These are phyloP conservation scores for Leccinum griseonigrum DNA, from an alignment of 1,284 basidiomycete genomes.

Conservation along the genomic window DNA sequence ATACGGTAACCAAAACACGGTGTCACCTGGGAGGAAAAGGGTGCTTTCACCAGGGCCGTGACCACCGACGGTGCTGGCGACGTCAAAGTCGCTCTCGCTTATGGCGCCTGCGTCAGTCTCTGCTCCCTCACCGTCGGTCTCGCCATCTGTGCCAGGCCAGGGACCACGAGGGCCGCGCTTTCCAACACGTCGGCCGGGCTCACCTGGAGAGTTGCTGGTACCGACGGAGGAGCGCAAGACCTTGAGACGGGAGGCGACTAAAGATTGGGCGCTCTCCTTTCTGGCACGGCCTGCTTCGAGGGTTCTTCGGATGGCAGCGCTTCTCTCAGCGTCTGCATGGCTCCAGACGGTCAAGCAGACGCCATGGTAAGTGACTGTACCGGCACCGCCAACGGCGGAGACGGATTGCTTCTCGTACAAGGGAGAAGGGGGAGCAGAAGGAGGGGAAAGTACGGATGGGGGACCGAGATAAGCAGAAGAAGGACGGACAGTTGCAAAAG, in stretches of 20 bases:
- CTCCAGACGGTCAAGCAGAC: constrained; percentile 93
- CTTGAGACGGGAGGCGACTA: constrained; percentile 64
- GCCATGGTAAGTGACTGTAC: constrained; percentile 78
- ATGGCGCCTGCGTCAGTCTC: constrained; percentile 73
- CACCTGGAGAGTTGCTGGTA: constrained; percentile 43
- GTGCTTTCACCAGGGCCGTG: constrained; percentile 84
- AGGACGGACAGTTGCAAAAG: constrained; percentile 65
- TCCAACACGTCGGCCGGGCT: constrained; percentile 53
- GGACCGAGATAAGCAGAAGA: constrained; percentile 78
- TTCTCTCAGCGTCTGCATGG: constrained; percentile 85
- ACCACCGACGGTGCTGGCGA: constrained; percentile 64
- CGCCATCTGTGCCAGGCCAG: constrained; percentile 66
- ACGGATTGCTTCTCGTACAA: constrained; percentile 39
- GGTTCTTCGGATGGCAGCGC: constrained; percentile 76
- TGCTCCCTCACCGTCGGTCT: constrained; percentile 62
- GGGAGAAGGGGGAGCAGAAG: constrained; percentile 37
- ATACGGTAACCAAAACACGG: constrained; percentile 92
- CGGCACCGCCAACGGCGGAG: constrained; percentile 35
- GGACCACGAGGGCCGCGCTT: constrained; percentile 61
- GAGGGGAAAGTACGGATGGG: constrained; percentile 51
- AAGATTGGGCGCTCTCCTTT: constrained; percentile 75
- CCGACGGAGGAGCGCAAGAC: constrained; percentile 54
- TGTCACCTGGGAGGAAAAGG: constrained; percentile 80
- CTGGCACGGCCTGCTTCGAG: constrained; percentile 73
- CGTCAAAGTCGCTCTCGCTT: constrained; percentile 81